phyloP scores from a whole-genome alignment of 1,284 basidiomycete genomes.

The Paramarasmius palmivorus region DNA sequence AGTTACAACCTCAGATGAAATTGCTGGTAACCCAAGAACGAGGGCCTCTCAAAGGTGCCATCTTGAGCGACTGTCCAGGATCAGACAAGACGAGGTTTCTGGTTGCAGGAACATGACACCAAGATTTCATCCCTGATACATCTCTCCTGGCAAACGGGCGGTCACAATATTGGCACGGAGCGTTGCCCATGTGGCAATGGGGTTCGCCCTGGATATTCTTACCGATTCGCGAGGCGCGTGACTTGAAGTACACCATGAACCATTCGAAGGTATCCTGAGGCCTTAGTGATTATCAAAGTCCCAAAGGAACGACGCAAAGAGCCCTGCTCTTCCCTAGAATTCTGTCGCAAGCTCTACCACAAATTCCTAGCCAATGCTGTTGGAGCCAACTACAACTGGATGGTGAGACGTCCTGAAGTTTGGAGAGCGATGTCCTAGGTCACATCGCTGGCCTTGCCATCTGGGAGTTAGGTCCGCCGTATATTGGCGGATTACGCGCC shows the following conservation, averaged over 20 bases:
- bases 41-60: slow-evolving; percentile 20
- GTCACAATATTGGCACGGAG: no score
- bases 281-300: background rate
- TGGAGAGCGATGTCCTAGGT: no score
- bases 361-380: slow-evolving; percentile 11
- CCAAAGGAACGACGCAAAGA: background rate
- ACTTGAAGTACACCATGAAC: background rate
- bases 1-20: slow-evolving; percentile 18
- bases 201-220: no score
- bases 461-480: slow-evolving; percentile 22
- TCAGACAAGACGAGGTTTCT: slow-evolving; percentile 37
- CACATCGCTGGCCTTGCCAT: slow-evolving; percentile 19
- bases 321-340: no score
- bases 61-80: slow-evolving; percentile 31
- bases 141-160: no score
- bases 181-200: no score
- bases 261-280: background rate
- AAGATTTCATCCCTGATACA: no score
- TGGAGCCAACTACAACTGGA: slow-evolving; percentile 11
- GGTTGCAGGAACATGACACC: slow-evolving; percentile 32
- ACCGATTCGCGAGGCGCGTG: slow-evolving; percentile 24
- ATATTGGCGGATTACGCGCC: slow-evolving; percentile 26
- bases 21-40: slow-evolving; percentile 16
- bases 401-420: slow-evolving; percentile 17
- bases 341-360: slow-evolving; percentile 21